These are phyloP conservation scores for Lentinula sp. DNA, from an alignment of 768 basidiomycete genomes.

Conservation along the genomic window DNA sequence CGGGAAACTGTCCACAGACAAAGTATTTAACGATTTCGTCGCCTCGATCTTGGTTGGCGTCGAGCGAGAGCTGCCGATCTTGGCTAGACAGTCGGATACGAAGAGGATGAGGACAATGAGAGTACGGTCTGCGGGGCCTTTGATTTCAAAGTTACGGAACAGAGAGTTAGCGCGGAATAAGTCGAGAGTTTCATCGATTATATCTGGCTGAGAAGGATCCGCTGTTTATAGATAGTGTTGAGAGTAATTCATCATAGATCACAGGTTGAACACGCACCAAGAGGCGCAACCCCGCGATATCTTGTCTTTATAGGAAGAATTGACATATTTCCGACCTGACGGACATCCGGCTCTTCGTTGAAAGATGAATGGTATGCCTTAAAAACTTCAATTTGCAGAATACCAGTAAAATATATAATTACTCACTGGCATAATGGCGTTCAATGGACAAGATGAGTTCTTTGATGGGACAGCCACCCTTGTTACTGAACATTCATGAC, in stretches of 20 bases:
- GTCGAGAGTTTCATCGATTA: conserved; percentile 93
- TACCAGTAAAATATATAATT: not conserved
- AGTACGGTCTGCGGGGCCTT: conserved; percentile 91
- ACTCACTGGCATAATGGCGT: conserved; percentile 16
- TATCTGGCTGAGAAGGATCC: conserved; percentile 75
- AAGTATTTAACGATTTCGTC: conserved; percentile 79
- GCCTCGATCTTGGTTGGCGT: conserved; percentile 79
- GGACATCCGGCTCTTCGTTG: conserved; percentile 77
- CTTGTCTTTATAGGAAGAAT: conserved; percentile 88
- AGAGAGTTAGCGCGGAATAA: conserved; percentile 98
- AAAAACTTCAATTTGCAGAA: conserved; percentile 8
- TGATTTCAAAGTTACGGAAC: conserved; percentile 99
- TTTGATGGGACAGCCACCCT: not conserved
- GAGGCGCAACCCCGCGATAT: conserved; percentile 88
- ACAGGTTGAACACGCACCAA: conserved; percentile 38
- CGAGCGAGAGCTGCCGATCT: conserved; percentile 69
- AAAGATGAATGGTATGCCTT: conserved; percentile 96
- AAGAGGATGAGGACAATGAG: conserved; percentile 97
- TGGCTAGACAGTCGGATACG: conserved; percentile 94
- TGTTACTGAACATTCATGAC: conserved; percentile 1
- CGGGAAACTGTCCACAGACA: conserved; percentile 89
- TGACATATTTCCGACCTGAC: conserved; percentile 85
- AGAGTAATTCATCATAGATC: not conserved
- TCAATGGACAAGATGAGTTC: not conserved
- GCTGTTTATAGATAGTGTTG: conserved; percentile 35